These are phyloP conservation scores for Volvox africanus DNA, from an alignment of 139 green algal genomes.

Conservation along the genomic window DNA sequence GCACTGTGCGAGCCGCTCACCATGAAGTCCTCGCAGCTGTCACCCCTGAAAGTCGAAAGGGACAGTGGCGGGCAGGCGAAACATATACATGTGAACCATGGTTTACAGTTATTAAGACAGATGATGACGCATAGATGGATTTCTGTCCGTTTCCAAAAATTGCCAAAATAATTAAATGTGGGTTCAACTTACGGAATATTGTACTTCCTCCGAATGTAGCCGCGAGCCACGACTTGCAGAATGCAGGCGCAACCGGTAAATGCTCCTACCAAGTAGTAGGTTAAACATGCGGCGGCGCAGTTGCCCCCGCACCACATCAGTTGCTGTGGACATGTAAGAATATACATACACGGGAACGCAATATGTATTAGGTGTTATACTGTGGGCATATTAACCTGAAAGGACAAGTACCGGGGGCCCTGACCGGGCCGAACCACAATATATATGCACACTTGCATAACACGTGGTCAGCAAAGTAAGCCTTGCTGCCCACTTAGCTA, in stretches of 20 bases:
- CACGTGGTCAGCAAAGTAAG: too few relatives aligned
- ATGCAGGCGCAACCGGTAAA: background rate
- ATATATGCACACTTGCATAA: too few relatives aligned
- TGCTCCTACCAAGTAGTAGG: background rate
- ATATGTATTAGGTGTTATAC: too few relatives aligned
- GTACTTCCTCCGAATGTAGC: constrained; percentile 27
- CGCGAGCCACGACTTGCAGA: background rate
- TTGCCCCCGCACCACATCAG: constrained; percentile 1
- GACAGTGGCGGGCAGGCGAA: background rate
- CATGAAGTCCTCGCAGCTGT: background rate
- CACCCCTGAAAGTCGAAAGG: background rate
- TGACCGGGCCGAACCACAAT: too few relatives aligned
- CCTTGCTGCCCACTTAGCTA: too few relatives aligned
- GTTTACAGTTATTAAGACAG: too few relatives aligned
- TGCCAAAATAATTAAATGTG: too few relatives aligned
- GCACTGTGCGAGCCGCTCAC: background rate
- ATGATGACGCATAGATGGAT: too few relatives aligned
- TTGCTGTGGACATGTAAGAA: background rate
- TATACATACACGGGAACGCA: too few relatives aligned
- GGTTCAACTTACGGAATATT: constrained; percentile 32
- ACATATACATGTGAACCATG: background rate
- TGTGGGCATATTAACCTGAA: too few relatives aligned
- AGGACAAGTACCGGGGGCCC: too few relatives aligned
- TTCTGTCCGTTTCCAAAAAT: too few relatives aligned
- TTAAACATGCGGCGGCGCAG: background rate